Percentiles rank a stretch among this genome's conserved stretches.
These are phyloP conservation scores for Geotrichum citri-aurantii DNA, from an alignment of 1,139 yeast species.

Conservation along the genomic window DNA sequence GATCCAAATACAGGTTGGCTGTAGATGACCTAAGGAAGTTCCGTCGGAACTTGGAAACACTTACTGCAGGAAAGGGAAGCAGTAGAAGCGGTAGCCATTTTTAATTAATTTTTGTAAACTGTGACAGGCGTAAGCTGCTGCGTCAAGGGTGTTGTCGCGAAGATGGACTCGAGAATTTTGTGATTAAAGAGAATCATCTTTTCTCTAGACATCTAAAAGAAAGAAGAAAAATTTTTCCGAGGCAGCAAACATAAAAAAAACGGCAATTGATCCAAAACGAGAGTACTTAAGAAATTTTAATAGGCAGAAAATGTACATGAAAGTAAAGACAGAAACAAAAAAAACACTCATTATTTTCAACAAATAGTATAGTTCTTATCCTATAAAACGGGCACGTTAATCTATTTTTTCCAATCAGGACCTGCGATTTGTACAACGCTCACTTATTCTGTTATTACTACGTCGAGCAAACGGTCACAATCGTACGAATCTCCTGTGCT, in stretches of 20 bases:
- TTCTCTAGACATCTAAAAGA: neutral
- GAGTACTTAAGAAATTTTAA: neutral
- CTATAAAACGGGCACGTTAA: neutral
- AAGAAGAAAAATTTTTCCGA: neutral
- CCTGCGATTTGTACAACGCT: neutral
- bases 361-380: neutral
- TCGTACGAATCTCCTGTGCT: constrained; percentile 64
- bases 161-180: neutral
- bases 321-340: neutral
- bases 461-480: constrained; percentile 66
- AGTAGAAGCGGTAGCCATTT: constrained; percentile 4
- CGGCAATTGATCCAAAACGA: neutral
- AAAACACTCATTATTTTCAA: neutral
- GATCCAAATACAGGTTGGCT: neutral
- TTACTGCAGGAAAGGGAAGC: constrained; percentile 15
- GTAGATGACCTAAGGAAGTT: neutral
- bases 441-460: constrained; percentile 45
- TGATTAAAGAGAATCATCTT: neutral
- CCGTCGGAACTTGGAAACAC: neutral
- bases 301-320: neutral
- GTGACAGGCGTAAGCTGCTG: neutral
- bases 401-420: neutral
- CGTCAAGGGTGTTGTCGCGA: neutral
- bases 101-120: neutral
- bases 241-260: neutral